Base-by-base conservation (phyloP, 495 filamentous ascomycete species). In the Cudoniella acicularis region DNA sequence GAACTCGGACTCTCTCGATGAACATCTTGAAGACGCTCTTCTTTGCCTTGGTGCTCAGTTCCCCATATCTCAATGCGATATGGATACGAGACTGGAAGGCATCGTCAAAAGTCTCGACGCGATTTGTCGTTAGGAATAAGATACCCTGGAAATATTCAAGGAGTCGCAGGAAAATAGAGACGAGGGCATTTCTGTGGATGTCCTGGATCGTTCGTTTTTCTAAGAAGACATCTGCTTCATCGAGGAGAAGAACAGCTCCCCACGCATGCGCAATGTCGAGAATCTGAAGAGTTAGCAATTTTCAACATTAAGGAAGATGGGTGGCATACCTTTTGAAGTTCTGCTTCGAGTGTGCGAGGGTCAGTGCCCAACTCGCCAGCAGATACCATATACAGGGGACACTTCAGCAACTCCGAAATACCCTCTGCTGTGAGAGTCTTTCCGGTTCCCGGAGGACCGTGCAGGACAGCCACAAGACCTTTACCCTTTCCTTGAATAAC, bases 351-450 rank as follows among this genome's bases (percentile, higher is more conserved):
- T 17, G 78, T 83, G n/a, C 85, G 77, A 2, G 87, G 82, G 65
- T 92, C 87, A 0, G 88, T 95, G 43, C 91, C 91, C 0, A 96
- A 73, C 64, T 94, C 90, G 27, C 90, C 90, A 1, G 88, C 88
- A 46, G 80, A 85, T 56, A 94, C 89, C 83, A 87, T 90, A 68
- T 96, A 95, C 10, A 96, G 73, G 1, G 92, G 92, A 36, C 88
- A 86, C 64, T 87, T 83, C 42, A 95, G 82, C 2, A 91, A 79
- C 67, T 94, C 91, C 2, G 87, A 87, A 60, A 96, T 94, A 16
- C 88, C 87, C 65, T 96, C 91, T 2, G 90, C 92, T 0, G 91
- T 96, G 2, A 96, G 78, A 0, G 91, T 96, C 76, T 96, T 96
- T 48, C 91, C 91, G 1, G 89, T 92, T 22, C 91, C 90, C 0